A percentile compares a stretch with the other conserved stretches of the same genome.
Conservation (phyloP, 1,284 basidiomycete species). For the Agaricales sp. region DNA sequence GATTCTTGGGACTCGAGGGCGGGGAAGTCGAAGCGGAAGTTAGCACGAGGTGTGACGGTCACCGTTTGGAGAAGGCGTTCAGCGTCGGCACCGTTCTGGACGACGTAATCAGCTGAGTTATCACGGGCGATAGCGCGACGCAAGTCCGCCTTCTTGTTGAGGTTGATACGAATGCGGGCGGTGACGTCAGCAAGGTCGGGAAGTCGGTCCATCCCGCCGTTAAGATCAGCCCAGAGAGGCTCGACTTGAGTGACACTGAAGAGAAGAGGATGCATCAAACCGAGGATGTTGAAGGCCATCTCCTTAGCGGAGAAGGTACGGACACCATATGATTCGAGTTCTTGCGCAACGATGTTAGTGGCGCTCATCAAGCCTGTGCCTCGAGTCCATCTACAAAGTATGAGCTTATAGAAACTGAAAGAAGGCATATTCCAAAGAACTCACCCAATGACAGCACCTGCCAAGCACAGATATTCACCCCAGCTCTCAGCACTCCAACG, state of each 20-base stretch:
- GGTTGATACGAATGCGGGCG: conserved; percentile 71
- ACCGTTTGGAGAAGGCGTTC: conserved; percentile 92
- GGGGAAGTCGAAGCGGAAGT: conserved; percentile 96
- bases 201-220: conserved; percentile 95
- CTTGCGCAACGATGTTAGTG: conserved; percentile 91
- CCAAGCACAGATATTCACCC: conserved; percentile 97
- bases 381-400: conserved; percentile 71
- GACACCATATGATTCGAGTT: conserved; percentile 88
- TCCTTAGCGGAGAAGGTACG: conserved; percentile 98
- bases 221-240: conserved; percentile 97
- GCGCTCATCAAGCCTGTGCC: conserved; percentile 98
- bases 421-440: conserved; percentile 19
- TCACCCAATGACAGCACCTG: conserved; percentile 95
- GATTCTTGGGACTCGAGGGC: conserved; percentile 57
- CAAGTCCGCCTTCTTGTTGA: conserved; percentile 78
- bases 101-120: conserved; percentile 91
- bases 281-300: conserved; percentile 99
- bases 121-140: conserved; percentile 91
- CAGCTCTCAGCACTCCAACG: conserved; percentile 98
- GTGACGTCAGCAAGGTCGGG: conserved; percentile 93
- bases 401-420: conserved; percentile 9
- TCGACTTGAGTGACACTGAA: conserved; percentile 99
- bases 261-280: conserved; percentile 97
- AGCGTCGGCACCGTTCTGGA: conserved; percentile 84
- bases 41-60: conserved; percentile 89